Conservation (phyloP, 2,329 filamentous ascomycete species). For the Trichoderma aggressivum region DNA sequence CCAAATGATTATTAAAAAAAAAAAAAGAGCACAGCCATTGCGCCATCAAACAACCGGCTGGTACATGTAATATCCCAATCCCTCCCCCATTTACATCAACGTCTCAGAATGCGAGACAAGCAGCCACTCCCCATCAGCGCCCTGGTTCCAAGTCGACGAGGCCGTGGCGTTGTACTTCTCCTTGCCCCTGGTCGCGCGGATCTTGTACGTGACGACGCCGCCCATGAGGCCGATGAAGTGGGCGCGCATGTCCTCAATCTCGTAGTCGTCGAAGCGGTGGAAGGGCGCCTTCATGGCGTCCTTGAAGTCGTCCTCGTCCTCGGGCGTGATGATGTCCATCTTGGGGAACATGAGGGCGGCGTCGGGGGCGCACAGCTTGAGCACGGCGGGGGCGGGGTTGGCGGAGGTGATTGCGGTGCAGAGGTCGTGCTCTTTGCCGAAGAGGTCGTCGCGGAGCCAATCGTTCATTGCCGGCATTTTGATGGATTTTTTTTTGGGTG, state of each 20-base stretch:
- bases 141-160: constrained; percentile 18
- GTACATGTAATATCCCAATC: not conserved
- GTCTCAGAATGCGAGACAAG: constrained; percentile 12
- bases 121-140: constrained; percentile 17
- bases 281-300: constrained; percentile 16
- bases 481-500: not conserved
- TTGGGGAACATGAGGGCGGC: constrained; percentile 18
- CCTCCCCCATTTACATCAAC: not conserved
- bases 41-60: not conserved
- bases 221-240: constrained; percentile 19
- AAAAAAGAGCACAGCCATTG: not conserved
- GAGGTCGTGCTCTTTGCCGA: constrained; percentile 17
- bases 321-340: constrained; percentile 13
- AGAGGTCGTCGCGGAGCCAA: constrained; percentile 18
- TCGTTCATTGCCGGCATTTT: constrained; percentile 19
- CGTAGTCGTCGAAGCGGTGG: constrained; percentile 17
- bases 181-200: constrained; percentile 11
- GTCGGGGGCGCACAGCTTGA: constrained; percentile 17
- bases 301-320: constrained; percentile 13
- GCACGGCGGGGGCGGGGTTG: constrained; percentile 15
- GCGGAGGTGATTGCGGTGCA: constrained; percentile 18
- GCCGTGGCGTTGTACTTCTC: constrained; percentile 12
- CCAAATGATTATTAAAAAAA: not conserved
- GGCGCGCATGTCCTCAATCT: constrained; percentile 6
- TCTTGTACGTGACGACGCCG: constrained; percentile 19